Percentiles rank a stretch among this genome's conserved stretches.
Conservation (phyloP, 1,139 yeast species). For the Pichia cactophila region DNA sequence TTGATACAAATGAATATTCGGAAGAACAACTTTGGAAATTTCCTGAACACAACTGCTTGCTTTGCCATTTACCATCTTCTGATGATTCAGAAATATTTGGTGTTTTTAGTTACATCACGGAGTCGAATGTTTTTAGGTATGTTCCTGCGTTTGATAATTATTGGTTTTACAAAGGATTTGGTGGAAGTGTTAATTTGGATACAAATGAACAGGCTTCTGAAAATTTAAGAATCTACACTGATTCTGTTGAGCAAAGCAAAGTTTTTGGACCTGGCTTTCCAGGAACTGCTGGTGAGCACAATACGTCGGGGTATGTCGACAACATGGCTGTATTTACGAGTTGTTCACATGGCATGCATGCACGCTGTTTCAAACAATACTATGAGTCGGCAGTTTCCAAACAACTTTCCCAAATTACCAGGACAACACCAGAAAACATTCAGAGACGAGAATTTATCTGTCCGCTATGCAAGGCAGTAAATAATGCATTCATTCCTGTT, state of each 20-base stretch:
- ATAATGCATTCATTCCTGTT: constrained; percentile 76
- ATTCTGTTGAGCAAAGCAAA: constrained; percentile 31
- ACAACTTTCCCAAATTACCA: constrained; percentile 60
- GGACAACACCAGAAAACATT: constrained; percentile 72
- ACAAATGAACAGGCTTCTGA: constrained; percentile 12
- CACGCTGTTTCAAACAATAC: constrained; percentile 63
- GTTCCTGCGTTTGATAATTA: constrained; percentile 58
- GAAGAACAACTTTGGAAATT: constrained; percentile 44
- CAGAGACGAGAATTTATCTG: constrained; percentile 73
- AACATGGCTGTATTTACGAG: constrained; percentile 58
- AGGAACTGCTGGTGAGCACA: constrained; percentile 1
- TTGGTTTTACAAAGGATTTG: constrained; percentile 62
- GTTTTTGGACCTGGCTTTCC: constrained; percentile 73
- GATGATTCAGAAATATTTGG: constrained; percentile 66
- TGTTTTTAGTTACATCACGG: constrained; percentile 52
- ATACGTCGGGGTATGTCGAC: constrained; percentile 31
- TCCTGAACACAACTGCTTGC: constrained; percentile 76
- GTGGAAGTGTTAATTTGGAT: constrained; percentile 48
- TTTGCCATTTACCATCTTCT: constrained; percentile 78
- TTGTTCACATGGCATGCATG: constrained; percentile 95
- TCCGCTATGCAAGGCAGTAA: constrained; percentile 84
- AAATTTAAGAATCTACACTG: constrained; percentile 27
- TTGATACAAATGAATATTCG: constrained; percentile 17
- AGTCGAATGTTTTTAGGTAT: constrained; percentile 52
- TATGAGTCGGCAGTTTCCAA: constrained; percentile 45